phyloP scores from a whole-genome alignment of 1,284 basidiomycete genomes.

The Cutaneotrichosporon sp. region DNA sequence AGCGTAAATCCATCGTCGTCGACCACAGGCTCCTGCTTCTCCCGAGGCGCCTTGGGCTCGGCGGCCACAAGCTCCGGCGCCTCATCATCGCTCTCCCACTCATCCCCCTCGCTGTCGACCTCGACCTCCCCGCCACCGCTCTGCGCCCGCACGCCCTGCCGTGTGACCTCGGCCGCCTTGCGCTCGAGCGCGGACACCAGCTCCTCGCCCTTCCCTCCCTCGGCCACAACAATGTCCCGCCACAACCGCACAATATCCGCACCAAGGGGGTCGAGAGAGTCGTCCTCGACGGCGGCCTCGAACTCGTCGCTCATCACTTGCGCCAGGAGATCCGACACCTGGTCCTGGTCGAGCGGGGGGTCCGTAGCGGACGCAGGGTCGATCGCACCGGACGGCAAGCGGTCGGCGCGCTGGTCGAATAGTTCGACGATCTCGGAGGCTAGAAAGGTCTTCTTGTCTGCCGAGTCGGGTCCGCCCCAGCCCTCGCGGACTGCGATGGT shows the following conservation, averaged over 20 bases:
- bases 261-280: slow-evolving; percentile 65
- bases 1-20: slow-evolving; percentile 84
- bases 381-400: slow-evolving; percentile 17
- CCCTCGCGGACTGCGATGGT: slow-evolving; percentile 71
- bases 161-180: slow-evolving; percentile 54
- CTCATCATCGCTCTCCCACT: slow-evolving; percentile 52
- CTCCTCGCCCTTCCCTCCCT: slow-evolving; percentile 52
- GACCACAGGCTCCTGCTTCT: slow-evolving; percentile 60
- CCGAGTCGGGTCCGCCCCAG: slow-evolving; percentile 72
- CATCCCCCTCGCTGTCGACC: slow-evolving; percentile 55
- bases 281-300: slow-evolving; percentile 73
- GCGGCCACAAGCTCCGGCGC: slow-evolving; percentile 56
- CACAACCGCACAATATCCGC: slow-evolving; percentile 65
- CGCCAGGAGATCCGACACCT: slow-evolving; percentile 69
- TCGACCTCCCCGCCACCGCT: slow-evolving; percentile 34
- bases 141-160: slow-evolving; percentile 25
- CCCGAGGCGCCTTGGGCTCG: slow-evolving; percentile 40
- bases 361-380: slow-evolving; percentile 33
- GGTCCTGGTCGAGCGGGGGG: slow-evolving; percentile 61
- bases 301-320: slow-evolving; percentile 76
- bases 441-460: slow-evolving; percentile 72
- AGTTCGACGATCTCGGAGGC: slow-evolving; percentile 75
- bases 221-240: slow-evolving; percentile 51
- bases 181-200: slow-evolving; percentile 60
- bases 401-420: slow-evolving; percentile 57